Evolutionary conservation across 352 stramenopile species (phyloP), one percentile per base, ranked within the genome.

Genomic region (Pythium guiyangense): DNA sequence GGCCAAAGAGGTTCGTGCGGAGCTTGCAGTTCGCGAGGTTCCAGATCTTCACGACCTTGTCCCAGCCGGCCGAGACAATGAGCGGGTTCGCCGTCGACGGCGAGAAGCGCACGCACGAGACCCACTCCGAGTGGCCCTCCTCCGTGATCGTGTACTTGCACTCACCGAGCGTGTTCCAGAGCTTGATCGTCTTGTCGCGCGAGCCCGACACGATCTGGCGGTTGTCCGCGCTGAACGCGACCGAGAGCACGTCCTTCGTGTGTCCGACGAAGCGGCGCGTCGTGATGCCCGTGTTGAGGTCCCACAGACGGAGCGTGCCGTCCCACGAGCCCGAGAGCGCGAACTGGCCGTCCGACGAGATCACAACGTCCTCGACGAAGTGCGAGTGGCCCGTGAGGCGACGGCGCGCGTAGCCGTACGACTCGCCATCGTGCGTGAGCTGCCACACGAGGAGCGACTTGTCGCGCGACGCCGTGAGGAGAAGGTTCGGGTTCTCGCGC

Each of bases 41-140:
- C 97, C 97, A 99, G 62, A 99, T 98, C 94, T 99, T 99, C 34
- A 99, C 97, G 43, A 99, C 86, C 78, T 98, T 98, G 85, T 99
- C 98, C 97, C 97, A 99, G 61, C 97, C 97, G 61, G 82, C 95
- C 59, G 96, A 99, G 40, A 99, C 97, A 70, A 99, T 99, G 48
- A 99, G 77, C 59, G 97, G 97, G 80, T 96, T 94, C 61, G 80
- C 79, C 44, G 95, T 96, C 55, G 86, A 97, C 49, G 98, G 98
- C 64, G 90, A 98, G 94, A 99, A 99, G 62, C 97, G 91, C 55
- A 99, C 97, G 76, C 97, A 99, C 60, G 96, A 99, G 52, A 99
- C 97, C 98, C 98, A 99, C 82, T 99, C 98, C 42, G 96, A 98
- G 90, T 99, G 98, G 64, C 97, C 97, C 64, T 99, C 95, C 59